Evolutionary conservation across 1,284 basidiomycete species (phyloP).

Genomic region (Earliella scabrosa): DNA sequence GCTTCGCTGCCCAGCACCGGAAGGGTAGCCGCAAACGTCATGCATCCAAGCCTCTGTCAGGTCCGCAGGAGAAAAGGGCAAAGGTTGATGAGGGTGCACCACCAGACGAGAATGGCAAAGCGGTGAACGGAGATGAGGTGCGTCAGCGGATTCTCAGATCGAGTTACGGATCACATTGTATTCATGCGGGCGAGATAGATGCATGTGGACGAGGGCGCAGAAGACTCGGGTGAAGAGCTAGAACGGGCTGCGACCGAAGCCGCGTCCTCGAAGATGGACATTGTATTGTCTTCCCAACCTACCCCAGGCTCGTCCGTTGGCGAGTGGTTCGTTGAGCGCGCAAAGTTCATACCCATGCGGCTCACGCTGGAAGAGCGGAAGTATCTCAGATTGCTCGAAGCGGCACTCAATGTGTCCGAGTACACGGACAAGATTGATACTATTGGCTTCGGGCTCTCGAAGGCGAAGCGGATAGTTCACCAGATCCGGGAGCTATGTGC

Average conservation of each 20-base stretch:
- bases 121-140: conserved; percentile 33
- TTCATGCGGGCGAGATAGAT: conserved; percentile 39
- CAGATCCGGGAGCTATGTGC: conserved; percentile 84
- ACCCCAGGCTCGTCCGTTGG: conserved; percentile 62
- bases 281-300: conserved; percentile 47
- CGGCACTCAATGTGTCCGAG: conserved; percentile 79
- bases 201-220: conserved; percentile 53
- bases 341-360: conserved; percentile 78
- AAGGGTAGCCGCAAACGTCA: conserved; percentile 78
- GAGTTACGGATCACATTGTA: not conserved
- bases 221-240: conserved; percentile 51
- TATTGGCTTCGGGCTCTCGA: conserved; percentile 71
- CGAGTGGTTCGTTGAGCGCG: conserved; percentile 81
- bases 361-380: conserved; percentile 76
- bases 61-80: conserved; percentile 28
- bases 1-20: conserved; percentile 79
- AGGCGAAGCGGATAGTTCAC: conserved; percentile 79
- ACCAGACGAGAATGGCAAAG: conserved; percentile 14
- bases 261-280: conserved; percentile 43
- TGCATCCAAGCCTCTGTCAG: conserved; percentile 51
- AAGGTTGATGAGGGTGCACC: conserved; percentile 30
- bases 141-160: conserved; percentile 7
- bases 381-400: conserved; percentile 78
- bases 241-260: conserved; percentile 35
- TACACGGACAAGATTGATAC: conserved; percentile 88